Percentiles rank a stretch among this genome's conserved stretches.
Conservation (phyloP, 2,329 filamentous ascomycete genomes). For the Zasmidium angulare region DNA sequence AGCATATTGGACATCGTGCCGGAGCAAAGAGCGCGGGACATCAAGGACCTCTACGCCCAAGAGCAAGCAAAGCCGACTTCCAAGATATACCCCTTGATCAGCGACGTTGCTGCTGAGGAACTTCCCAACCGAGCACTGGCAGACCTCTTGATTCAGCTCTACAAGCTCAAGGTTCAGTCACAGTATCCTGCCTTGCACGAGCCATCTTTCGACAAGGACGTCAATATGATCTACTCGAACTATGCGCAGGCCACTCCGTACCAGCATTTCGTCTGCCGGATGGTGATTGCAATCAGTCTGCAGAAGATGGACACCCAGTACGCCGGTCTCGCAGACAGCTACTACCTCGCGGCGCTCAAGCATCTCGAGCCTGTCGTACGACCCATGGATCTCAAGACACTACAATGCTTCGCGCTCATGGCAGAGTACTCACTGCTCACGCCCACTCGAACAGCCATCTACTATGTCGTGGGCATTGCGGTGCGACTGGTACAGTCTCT, state of each 20-base stretch:
- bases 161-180: slow-evolving; percentile 84
- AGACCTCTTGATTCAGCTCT: slow-evolving; percentile 78
- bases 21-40: slow-evolving; percentile 64
- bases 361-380: slow-evolving; percentile 79
- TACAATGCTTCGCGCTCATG: slow-evolving; percentile 86
- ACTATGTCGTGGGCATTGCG: slow-evolving; percentile 87
- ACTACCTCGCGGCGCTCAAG: slow-evolving; percentile 85
- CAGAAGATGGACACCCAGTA: slow-evolving; percentile 88
- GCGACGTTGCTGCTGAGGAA: slow-evolving; percentile 73
- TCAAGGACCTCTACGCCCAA: slow-evolving; percentile 67
- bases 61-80: slow-evolving; percentile 66
- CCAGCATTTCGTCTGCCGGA: slow-evolving; percentile 82
- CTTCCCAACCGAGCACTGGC: slow-evolving; percentile 73
- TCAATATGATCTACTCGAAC: slow-evolving; percentile 80
- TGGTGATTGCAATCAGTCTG: slow-evolving; percentile 92
- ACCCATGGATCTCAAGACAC: slow-evolving; percentile 83
- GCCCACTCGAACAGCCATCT: slow-evolving; percentile 86
- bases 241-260: slow-evolving; percentile 54
- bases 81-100: slow-evolving; percentile 89
- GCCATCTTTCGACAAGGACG: slow-evolving; percentile 69
- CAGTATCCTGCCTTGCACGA: slow-evolving; percentile 88
- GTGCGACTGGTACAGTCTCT: slow-evolving; percentile 86
- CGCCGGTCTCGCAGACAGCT: slow-evolving; percentile 91
- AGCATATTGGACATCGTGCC: slow-evolving; percentile 91
- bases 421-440: slow-evolving; percentile 90